Base-by-base conservation (phyloP, 352 stramenopile species). In the Globisporangium cederbergense region DNA sequence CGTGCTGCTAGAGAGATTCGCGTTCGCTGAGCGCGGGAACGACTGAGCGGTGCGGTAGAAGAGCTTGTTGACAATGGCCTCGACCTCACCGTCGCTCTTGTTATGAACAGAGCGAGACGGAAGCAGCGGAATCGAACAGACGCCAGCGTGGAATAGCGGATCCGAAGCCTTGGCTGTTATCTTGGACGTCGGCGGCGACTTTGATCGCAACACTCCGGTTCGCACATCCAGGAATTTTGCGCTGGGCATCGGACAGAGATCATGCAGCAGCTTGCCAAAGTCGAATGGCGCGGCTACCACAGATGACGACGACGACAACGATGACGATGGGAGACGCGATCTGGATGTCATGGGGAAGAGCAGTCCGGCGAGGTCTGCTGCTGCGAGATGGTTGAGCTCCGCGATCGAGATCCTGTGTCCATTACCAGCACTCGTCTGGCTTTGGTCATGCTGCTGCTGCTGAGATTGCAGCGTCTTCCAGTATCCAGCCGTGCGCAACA, bases 151-250 rank as follows among this genome's bases (percentile, higher is more conserved):
- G 46, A 67, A 67, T 43, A 67, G 54, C 9, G 45, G 53, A 32
- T 59, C 59, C 4, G 28, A 20, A 20, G 8, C 20, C 38, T 52
- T 53, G 16, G 18, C 11, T 11, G 10, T 53, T 18, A 10, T 43
- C 18, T 45, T 58, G 52, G 18, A 46, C 32, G 7, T 16, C n/a
- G 11, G 18, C 13, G 32, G 18, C 13, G 32, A 10, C 32, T 58
- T 58, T 9, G 52, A 34, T 46, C 32, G 14, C 52, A 58, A 58
- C 1, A 46, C 32, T 2, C 52, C 52, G 10, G 52, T 58, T 18
- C 52, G 36, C 32, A 46, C 52, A n/a, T 93, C 82, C 13, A 94
- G 42, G 32, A 94, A 90, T 56, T 90, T 91, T 34, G 69, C 60
- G 1, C 64, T 55, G 13, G 76, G 68, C 40, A 91, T 66, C n/a